Conservation (phyloP, 768 basidiomycete genomes). For the Russula vinacea region DNA sequence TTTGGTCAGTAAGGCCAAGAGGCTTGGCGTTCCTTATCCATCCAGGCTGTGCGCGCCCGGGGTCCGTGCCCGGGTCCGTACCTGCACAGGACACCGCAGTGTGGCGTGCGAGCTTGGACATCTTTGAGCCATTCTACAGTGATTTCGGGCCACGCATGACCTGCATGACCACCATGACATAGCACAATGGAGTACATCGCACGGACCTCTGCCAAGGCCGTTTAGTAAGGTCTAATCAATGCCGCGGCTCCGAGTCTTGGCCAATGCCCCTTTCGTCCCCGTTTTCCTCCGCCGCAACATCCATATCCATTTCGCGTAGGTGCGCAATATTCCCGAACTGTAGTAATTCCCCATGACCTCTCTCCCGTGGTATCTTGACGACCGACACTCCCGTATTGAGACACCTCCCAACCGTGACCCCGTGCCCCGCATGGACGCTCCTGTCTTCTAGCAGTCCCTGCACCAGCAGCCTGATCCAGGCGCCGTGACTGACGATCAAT, state of each 20-base stretch:
- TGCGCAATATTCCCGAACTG: conserved; percentile 58
- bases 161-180: no score
- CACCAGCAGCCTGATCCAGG: conserved; percentile 55
- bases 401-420: conserved; percentile 38
- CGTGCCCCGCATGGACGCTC: conserved; percentile 39
- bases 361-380: conserved; percentile 47
- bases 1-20: not conserved
- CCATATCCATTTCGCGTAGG: conserved; percentile 38
- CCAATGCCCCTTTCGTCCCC: conserved; percentile 43
- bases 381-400: conserved; percentile 57
- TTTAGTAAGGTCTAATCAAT: not conserved
- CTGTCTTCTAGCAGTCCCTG: conserved; percentile 45
- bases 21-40: conserved; percentile 10
- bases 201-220: no score
- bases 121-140: no score
- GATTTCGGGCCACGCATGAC: no score
- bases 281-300: conserved; percentile 46
- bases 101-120: no score
- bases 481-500: conserved; percentile 67
- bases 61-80: no score
- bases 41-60: no score
- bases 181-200: no score
- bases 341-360: conserved; percentile 43
- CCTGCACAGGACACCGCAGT: no score
- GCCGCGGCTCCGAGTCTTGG: not conserved